Base-by-base conservation (phyloP, 352 stramenopile species). In the Bremia lactucae region DNA sequence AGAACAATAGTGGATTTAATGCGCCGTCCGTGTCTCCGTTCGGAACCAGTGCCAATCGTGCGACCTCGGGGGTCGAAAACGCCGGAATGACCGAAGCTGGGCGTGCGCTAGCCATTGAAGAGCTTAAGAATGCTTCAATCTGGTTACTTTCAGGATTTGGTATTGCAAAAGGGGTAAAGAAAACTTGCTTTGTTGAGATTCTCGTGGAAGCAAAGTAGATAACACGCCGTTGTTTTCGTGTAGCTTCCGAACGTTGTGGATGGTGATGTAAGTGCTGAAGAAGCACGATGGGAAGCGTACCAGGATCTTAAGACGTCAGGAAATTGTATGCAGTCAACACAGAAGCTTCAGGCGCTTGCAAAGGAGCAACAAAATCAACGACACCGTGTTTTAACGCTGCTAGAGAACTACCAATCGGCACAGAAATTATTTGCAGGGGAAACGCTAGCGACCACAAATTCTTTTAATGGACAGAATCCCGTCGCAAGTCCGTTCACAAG, bases 101-200 rank as follows among this genome's bases (percentile, higher is more conserved):
- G 16, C 68, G 63, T 10, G n/a, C 52, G 3, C 22, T 81, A 10
- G 59, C 71, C 9, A 59, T 87, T 39, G 69, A 83, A 35, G 74
- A 87, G 62, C 59, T 87, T 5, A 51, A 57, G 8, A 44, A 65
- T 19, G 60, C 71, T 19, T 59, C 70, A 1, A 49, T 75, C 0
- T 87, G 72, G 71, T 62, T 63, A 21, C 62, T 82, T n/a, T 87
- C 74, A 16, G 71, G 71, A 7, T 83, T 81, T 36, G 62, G 60
- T 9, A 59, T 87, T 11, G 46, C 67, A 22, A 84, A 84, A 59
- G 74, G 66, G 22, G 70, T 83, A 50, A 29, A n/a, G n/a, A 68
- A 18, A 1, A 18, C 13, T 20, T 22, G 15, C 28, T 22, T 4
- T 13, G 8, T 22, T 35, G 29, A 18, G 10, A 11, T 55, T 16